Percentiles rank a stretch among this genome's conserved stretches.
Conservation (phyloP, 1,284 basidiomycete species). For the Papiliotrema terrestris region DNA sequence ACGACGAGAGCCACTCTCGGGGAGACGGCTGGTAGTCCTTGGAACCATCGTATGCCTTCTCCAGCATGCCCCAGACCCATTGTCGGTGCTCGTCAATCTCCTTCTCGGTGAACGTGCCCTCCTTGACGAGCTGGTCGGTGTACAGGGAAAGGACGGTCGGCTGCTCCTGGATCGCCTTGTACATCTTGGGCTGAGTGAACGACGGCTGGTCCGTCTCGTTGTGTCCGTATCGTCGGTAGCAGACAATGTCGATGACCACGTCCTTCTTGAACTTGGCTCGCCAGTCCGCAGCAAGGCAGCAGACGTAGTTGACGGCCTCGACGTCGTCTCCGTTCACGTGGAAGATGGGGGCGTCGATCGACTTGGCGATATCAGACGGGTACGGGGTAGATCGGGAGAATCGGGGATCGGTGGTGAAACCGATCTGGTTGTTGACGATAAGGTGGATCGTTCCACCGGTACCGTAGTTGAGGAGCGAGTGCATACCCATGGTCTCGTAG, state of each 20-base stretch:
- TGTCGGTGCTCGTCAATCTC: constrained; percentile 98
- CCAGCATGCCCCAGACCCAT: constrained; percentile 99
- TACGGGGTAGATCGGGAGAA: constrained; percentile 98
- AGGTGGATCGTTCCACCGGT: constrained; percentile 98
- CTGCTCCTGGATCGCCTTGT: constrained; percentile 93
- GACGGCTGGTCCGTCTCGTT: constrained; percentile 99
- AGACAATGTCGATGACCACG: constrained; percentile 97
- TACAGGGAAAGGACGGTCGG: constrained; percentile 89
- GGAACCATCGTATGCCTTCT: constrained; percentile 81
- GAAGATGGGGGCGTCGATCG: constrained; percentile 98
- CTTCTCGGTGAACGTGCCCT: constrained; percentile 90
- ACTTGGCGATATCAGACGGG: constrained; percentile 98
- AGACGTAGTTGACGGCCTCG: constrained; percentile 97
- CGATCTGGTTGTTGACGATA: constrained; percentile 99
- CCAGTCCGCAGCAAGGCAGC: constrained; percentile 96
- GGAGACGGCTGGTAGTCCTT: constrained; percentile 93
- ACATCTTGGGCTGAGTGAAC: constrained; percentile 99
- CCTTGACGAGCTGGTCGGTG: constrained; percentile 82
- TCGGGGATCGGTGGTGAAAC: constrained; percentile 98
- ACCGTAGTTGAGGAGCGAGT: constrained; percentile 90
- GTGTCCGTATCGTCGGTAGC: constrained; percentile 97
- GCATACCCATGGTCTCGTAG: constrained; percentile 99
- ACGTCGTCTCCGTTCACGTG: constrained; percentile 99
- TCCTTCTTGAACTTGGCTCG: constrained; percentile 99
- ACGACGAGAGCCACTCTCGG: constrained; percentile 95